Conservation (phyloP, 179 eudicot genomes). For the Silene coronaria region DNA sequence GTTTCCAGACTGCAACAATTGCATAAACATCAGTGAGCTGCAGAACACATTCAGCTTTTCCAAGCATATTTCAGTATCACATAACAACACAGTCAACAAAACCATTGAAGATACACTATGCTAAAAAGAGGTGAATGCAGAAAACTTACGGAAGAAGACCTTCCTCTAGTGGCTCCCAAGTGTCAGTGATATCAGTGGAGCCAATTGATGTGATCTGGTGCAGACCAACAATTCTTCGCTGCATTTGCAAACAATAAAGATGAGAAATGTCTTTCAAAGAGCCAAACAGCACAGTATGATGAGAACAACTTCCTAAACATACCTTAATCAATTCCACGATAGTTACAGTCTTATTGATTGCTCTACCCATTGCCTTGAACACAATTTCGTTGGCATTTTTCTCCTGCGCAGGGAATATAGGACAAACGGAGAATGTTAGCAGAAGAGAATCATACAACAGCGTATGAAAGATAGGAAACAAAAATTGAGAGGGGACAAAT, state of each 20-base stretch:
- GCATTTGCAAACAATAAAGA: constrained; percentile 1
- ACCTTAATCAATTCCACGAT: constrained; percentile 87
- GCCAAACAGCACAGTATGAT: not conserved
- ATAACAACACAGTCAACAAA: not conserved
- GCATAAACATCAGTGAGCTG: constrained; percentile 11
- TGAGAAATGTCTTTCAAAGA: not conserved
- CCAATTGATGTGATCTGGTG: constrained; percentile 71
- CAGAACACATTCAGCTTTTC: not conserved
- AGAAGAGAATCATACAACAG: not conserved
- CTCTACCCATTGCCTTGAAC: constrained; percentile 95
- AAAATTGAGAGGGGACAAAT: too few species aligned
- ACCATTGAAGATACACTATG: not conserved
- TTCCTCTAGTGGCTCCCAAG: constrained; percentile 88
- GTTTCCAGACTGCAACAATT: constrained; percentile 58
- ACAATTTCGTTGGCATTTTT: constrained; percentile 63
- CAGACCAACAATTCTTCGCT: constrained; percentile 78
- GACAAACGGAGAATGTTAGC: not conserved
- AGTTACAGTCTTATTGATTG: constrained; percentile 93
- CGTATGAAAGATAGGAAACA: not conserved
- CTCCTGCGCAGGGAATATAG: constrained; percentile 36
- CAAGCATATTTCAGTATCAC: not conserved
- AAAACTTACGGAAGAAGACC: constrained; percentile 72
- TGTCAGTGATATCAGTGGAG: constrained; percentile 78
- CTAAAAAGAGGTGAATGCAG: not conserved
- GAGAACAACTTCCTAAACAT: not conserved